These are phyloP conservation scores for Sporothrix euskadiensis DNA, from an alignment of 2,329 filamentous ascomycete species.

Conservation along the genomic window DNA sequence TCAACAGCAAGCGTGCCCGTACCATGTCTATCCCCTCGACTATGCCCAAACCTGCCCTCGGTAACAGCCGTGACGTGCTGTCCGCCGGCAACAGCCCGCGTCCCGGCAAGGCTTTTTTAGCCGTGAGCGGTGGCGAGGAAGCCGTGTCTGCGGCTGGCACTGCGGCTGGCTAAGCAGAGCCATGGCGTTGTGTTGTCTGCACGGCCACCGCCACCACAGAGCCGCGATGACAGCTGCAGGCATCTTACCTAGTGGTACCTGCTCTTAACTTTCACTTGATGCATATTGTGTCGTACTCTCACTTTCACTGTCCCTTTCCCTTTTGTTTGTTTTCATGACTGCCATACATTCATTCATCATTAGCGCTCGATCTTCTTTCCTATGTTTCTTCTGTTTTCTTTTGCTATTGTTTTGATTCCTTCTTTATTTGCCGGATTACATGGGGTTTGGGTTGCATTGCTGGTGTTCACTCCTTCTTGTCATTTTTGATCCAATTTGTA, in stretches of 20 bases:
- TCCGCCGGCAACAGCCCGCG: conserved; percentile 23
- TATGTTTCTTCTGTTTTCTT: not conserved
- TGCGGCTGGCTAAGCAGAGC: conserved; percentile 22
- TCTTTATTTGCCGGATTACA: not conserved
- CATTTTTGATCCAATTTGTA: conserved; percentile 15
- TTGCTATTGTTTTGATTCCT: not conserved
- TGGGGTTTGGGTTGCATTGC: conserved; percentile 18
- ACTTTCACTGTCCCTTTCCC: not conserved
- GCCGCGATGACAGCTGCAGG: not conserved
- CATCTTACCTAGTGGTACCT: too few relatives aligned
- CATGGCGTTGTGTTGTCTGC: not conserved
- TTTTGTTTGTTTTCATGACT: not conserved
- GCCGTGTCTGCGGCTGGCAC: conserved; percentile 24
- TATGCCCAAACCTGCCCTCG: conserved; percentile 27
- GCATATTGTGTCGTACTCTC: not conserved
- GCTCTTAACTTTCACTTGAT: not conserved
- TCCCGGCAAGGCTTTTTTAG: conserved; percentile 30
- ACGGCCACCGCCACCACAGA: not conserved
- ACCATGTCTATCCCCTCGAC: conserved; percentile 31
- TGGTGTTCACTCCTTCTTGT: not conserved
- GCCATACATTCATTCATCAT: not conserved
- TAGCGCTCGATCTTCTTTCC: not conserved
- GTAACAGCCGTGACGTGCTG: not conserved
- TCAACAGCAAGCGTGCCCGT: conserved; percentile 28
- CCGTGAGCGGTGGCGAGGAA: conserved; percentile 22